Evolutionary conservation across 768 basidiomycete genomes (phyloP), one percentile per base, ranked within the genome.

Genomic region (Holtermannia corniformis): DNA sequence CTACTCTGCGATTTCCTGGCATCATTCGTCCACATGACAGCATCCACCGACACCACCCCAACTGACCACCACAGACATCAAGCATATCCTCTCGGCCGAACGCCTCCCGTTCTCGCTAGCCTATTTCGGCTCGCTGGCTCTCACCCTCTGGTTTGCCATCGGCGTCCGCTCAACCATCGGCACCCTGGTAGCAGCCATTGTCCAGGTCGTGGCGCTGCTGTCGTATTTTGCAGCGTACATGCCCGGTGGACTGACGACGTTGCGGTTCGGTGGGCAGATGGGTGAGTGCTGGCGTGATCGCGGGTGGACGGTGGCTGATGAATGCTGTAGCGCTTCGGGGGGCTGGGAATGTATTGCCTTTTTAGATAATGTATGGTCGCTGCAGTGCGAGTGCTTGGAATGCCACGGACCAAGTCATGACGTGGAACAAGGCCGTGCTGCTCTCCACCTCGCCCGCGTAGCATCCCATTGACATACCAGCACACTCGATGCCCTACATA

Each of bases 201-300:
- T 95, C 3, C 64, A 88, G 81, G 81, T 95, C 40, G 75, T 86
- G 42, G 83, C 92, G 1, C 80, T 99, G 16, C 76, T 95, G 13
- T 79, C 85, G 13, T 99, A 99, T 67, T 79, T 97, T 5, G 77
- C 90, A 16, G 91, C 91, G 0, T 97, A 96, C 75, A 97, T 99
- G 74, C 95, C 95, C 19, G 91, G 87, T 10, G 93, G 72, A 4
- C 54, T 70, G 40, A 72, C 72, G 3, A 72, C 71, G 1, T 56
- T 73, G 44, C 56, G 70, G 16, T 72, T 70, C 51, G 69, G 71
- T 14, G 70, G 70, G 4, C 71, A 72, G 50, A 72, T 72, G 71
- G 52, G 56, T 57, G 32, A 53, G 56, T 41, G 7, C 16, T 10
- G 43, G 10, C 7, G 20, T 44, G 43, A 5, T 44, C 7, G 43